A percentile compares a stretch with the other conserved stretches of the same genome.
phyloP scores from a whole-genome alignment of 83 land plant genomes.

The Diphasiastrum complanatum region DNA sequence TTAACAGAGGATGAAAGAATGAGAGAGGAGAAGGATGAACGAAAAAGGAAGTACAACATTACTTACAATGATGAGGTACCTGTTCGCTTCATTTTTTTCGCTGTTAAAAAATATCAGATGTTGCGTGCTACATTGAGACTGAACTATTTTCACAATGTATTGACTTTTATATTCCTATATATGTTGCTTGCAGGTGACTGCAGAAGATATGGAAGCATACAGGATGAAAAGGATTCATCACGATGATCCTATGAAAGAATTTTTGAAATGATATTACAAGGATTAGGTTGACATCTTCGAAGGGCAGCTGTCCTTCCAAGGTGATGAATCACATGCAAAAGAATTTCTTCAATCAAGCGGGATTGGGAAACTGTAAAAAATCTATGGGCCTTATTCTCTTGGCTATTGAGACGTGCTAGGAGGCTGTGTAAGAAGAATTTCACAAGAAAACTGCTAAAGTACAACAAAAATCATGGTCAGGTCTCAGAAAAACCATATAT shows the following conservation, averaged over 20 bases:
- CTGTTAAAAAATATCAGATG: not conserved
- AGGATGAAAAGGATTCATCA: constrained; percentile 73
- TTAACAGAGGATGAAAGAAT: constrained; percentile 83
- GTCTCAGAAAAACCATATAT: no score
- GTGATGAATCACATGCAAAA: no score
- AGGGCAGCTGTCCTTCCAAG: no score
- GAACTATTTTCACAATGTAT: not conserved
- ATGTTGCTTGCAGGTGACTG: constrained; percentile 77
- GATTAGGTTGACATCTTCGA: no score
- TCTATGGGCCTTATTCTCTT: no score
- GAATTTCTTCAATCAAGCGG: no score
- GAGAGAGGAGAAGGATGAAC: constrained; percentile 75
- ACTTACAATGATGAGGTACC: constrained; percentile 74
- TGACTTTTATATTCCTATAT: not conserved
- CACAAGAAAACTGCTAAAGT: no score
- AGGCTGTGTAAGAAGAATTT: no score
- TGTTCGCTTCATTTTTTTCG: not conserved
- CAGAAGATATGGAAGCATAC: constrained; percentile 92
- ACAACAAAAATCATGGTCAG: no score
- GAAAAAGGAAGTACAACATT: constrained; percentile 78
- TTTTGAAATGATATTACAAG: no score
- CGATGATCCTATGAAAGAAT: constrained; percentile 81
- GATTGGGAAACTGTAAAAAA: no score
- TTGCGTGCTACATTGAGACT: constrained; percentile 3
- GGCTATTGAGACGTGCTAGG: no score